Conservation (phyloP, 495 filamentous ascomycete species). For the Cryomyces antarcticus region DNA sequence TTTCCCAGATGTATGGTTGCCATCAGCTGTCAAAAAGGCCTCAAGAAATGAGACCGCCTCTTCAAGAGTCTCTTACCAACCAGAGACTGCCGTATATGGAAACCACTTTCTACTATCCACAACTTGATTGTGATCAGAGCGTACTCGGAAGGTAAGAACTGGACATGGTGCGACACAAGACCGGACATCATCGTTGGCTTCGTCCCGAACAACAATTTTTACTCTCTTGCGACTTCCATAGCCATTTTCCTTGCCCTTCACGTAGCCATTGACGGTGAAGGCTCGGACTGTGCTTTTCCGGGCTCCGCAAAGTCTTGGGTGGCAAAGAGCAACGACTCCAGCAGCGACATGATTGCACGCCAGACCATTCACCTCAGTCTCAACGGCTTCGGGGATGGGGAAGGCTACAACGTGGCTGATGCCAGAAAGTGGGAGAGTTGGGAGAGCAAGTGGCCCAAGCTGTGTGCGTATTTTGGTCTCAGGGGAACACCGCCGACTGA, state of each 20-base stretch:
- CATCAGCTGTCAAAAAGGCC: conserved; percentile 16
- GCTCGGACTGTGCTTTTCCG: conserved; percentile 12
- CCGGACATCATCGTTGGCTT: conserved; percentile 20
- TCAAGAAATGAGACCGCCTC: conserved; percentile 15
- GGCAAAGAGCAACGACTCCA: conserved; percentile 12
- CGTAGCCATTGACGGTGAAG: conserved; percentile 11
- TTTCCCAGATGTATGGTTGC: conserved; percentile 18
- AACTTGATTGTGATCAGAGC: conserved; percentile 12
- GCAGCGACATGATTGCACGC: conserved; percentile 15
- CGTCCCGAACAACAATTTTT: conserved; percentile 17
- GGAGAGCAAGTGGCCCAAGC: conserved; percentile 13
- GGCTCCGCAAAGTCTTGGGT: conserved; percentile 13
- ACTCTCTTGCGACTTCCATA: conserved; percentile 11
- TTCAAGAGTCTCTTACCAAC: too few relatives aligned
- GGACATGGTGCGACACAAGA: conserved; percentile 16
- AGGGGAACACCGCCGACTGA: conserved; percentile 8
- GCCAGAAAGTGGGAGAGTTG: conserved; percentile 9
- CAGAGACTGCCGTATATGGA: too few relatives aligned
- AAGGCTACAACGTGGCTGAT: conserved; percentile 17
- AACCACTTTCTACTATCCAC: conserved; percentile 17
- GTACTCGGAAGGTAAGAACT: conserved; percentile 12
- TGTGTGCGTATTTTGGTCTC: conserved; percentile 16
- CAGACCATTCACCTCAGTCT: conserved; percentile 14
- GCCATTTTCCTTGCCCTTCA: conserved; percentile 13
- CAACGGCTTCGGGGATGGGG: conserved; percentile 3